Evolutionary conservation across 2,329 filamentous ascomycete species (phyloP).

Genomic region (Periconia sp.): DNA sequence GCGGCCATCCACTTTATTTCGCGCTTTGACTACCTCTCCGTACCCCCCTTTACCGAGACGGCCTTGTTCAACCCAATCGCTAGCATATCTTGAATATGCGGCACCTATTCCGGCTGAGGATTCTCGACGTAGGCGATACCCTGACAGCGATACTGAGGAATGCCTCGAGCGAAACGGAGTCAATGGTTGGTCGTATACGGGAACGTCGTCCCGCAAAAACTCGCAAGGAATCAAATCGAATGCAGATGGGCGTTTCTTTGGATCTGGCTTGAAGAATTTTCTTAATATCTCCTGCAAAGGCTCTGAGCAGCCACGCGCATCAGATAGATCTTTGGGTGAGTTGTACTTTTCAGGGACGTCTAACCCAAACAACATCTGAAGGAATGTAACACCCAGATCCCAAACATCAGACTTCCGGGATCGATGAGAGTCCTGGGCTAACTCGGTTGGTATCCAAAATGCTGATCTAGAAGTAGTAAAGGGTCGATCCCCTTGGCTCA

Average conservation of each 20-base stretch:
- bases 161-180: slow-evolving; percentile 39
- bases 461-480: slow-evolving; percentile 69
- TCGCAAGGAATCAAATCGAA: slow-evolving; percentile 68
- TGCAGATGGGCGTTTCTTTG: slow-evolving; percentile 80
- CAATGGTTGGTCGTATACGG: slow-evolving; percentile 41
- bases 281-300: slow-evolving; percentile 77
- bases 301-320: slow-evolving; percentile 70
- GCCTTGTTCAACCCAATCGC: slow-evolving; percentile 89
- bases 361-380: slow-evolving; percentile 92
- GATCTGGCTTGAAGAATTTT: slow-evolving; percentile 82
- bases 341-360: slow-evolving; percentile 75
- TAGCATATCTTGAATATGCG: slow-evolving; percentile 73
- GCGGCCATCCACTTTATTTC: slow-evolving; percentile 90
- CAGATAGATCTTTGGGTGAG: slow-evolving; percentile 74
- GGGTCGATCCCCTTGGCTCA: slow-evolving; percentile 52
- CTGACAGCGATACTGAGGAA: slow-evolving; percentile 38
- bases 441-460: slow-evolving; percentile 82
- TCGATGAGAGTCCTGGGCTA: slow-evolving; percentile 58
- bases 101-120: slow-evolving; percentile 35
- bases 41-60: slow-evolving; percentile 91
- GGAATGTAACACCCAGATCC: slow-evolving; percentile 87
- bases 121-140: slow-evolving; percentile 37
- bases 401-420: slow-evolving; percentile 87
- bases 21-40: slow-evolving; percentile 92
- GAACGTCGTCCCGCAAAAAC: slow-evolving; percentile 54